These are phyloP conservation scores for Fusarium pseudograminearum DNA, from an alignment of 2,329 filamentous ascomycete species.

Conservation along the genomic window DNA sequence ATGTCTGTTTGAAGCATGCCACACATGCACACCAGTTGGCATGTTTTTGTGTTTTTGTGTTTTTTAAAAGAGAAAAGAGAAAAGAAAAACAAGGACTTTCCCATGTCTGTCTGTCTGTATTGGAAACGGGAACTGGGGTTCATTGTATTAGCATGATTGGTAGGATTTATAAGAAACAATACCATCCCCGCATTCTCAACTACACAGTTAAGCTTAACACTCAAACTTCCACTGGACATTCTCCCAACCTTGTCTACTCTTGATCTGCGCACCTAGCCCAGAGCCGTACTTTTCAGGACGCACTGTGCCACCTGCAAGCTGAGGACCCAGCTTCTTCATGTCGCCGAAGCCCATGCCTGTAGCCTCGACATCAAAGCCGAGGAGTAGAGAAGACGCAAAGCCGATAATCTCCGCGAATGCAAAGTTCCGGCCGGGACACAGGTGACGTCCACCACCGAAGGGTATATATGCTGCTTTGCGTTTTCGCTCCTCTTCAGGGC, in stretches of 20 bases:
- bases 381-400: slow-evolving; percentile 46
- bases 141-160: slow-evolving; percentile 22
- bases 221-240: slow-evolving; percentile 39
- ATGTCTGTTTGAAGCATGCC: background rate
- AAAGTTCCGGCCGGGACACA: slow-evolving; percentile 52
- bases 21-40: background rate
- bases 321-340: slow-evolving; percentile 30
- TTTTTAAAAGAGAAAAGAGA: slow-evolving; percentile 9
- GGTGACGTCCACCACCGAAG: slow-evolving; percentile 52
- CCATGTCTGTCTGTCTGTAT: slow-evolving; percentile 2
- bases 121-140: background rate
- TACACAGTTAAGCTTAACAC: slow-evolving; percentile 12
- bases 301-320: slow-evolving; percentile 35
- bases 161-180: slow-evolving; percentile 11
- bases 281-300: slow-evolving; percentile 36
- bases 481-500: slow-evolving; percentile 20
- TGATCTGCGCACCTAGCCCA: slow-evolving; percentile 34
- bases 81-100: slow-evolving; percentile 10
- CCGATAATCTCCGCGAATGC: slow-evolving; percentile 52
- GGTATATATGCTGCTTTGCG: slow-evolving; percentile 47
- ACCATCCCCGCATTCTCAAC: background rate
- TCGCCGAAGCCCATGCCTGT: slow-evolving; percentile 33
- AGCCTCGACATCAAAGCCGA: slow-evolving; percentile 50
- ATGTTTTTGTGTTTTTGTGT: background rate
- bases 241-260: slow-evolving; percentile 32